phyloP scores from a whole-genome alignment of 805 yeast genomes.

The Jamesozyma gamospora region DNA sequence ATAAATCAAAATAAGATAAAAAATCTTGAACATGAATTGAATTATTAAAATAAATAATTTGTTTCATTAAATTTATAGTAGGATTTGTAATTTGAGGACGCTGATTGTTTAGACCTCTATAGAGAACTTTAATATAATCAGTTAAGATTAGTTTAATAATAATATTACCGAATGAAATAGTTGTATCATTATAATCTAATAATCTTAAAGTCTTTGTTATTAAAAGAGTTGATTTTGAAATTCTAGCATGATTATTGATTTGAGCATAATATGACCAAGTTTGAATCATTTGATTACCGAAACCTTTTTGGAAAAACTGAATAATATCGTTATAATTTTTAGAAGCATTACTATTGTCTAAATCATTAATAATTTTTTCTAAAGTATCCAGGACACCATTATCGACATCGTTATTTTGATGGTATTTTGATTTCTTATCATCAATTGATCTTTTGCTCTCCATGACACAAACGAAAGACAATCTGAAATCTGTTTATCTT shows the following conservation, averaged over 20 bases:
- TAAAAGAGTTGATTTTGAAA: constrained; percentile 36
- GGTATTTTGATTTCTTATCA: constrained; percentile 5
- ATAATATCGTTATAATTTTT: constrained; percentile 21
- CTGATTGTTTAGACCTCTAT: constrained; percentile 52
- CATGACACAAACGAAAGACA: too few species aligned
- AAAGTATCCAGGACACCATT: constrained; percentile 23
- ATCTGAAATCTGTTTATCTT: too few species aligned
- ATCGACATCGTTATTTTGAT: constrained; percentile 18
- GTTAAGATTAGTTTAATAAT: constrained; percentile 42
- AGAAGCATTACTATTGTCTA: constrained; percentile 10
- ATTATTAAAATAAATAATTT: constrained; percentile 40
- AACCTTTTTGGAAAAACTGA: constrained; percentile 30
- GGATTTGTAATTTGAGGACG: constrained; percentile 55
- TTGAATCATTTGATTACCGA: constrained; percentile 32
- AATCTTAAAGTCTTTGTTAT: constrained; percentile 32
- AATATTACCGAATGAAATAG: constrained; percentile 14
- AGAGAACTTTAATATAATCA: constrained; percentile 51
- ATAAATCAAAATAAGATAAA: constrained; percentile 56
- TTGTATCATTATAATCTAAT: constrained; percentile 11
- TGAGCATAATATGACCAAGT: constrained; percentile 41
- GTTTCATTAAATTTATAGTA: constrained; percentile 44
- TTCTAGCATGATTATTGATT: constrained; percentile 41
- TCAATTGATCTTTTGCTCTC: background rate
- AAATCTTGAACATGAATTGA: constrained; percentile 48
- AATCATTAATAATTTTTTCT: constrained; percentile 12